Conservation (phyloP, 371 early-diverging fungal genomes). For the Mucor piriformis region DNA sequence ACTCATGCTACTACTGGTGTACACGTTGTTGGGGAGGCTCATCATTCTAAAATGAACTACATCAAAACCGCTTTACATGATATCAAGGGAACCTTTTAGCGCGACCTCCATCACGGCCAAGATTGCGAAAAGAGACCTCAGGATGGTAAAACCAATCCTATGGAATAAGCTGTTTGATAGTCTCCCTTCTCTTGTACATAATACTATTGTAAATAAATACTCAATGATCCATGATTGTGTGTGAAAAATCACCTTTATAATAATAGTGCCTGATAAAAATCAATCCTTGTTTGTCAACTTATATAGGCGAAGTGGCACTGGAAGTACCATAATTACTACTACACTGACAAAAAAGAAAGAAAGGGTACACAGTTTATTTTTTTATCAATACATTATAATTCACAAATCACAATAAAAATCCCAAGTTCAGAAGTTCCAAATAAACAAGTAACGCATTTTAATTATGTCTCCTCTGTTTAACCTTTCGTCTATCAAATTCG, state of each 20-base stretch:
- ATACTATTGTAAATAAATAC: background rate
- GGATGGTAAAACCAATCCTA: conserved; percentile 31
- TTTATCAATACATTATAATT: too few relatives aligned
- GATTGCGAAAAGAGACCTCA: conserved; percentile 27
- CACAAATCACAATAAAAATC: too few relatives aligned
- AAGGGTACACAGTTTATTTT: too few relatives aligned
- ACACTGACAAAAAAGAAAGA: too few relatives aligned
- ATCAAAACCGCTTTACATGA: conserved; percentile 21
- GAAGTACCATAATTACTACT: too few relatives aligned
- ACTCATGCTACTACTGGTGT: background rate
- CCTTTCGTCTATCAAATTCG: conserved; percentile 46
- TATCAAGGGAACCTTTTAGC: conserved; percentile 26
- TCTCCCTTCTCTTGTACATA: background rate
- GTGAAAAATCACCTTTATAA: too few relatives aligned
- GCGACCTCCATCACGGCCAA: conserved; percentile 29
- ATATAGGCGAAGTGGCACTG: too few relatives aligned
- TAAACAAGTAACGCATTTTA: too few relatives aligned
- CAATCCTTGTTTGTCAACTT: too few relatives aligned
- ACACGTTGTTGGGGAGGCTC: background rate
- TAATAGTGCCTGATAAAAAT: too few relatives aligned
- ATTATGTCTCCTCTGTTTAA: conserved; percentile 14
- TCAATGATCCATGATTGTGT: too few relatives aligned
- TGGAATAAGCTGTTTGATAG: conserved; percentile 19
- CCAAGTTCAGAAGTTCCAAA: too few relatives aligned
- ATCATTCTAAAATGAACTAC: background rate